These are phyloP conservation scores for Pseudogymnoascus sp. DNA, from an alignment of 2,329 filamentous ascomycete genomes.

Conservation along the genomic window DNA sequence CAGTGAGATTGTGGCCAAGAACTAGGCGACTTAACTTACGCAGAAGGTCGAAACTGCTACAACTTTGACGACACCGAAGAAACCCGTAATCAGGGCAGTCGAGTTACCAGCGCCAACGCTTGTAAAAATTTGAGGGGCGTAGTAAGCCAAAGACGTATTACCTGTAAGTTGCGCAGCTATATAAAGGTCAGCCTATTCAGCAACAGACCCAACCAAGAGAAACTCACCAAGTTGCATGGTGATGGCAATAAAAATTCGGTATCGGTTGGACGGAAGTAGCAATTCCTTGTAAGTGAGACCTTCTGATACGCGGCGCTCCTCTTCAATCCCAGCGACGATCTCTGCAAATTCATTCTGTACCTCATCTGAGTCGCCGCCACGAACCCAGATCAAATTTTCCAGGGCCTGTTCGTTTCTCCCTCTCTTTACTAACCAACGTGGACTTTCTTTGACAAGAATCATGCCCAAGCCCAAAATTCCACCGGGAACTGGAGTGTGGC, in stretches of 20 bases:
- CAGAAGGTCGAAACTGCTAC: constrained; percentile 30
- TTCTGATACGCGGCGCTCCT: constrained; percentile 38
- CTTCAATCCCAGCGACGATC: constrained; percentile 38
- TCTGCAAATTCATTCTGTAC: constrained; percentile 34
- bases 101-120: constrained; percentile 40
- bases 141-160: constrained; percentile 44
- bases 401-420: constrained; percentile 38
- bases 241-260: constrained; percentile 38
- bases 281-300: constrained; percentile 39
- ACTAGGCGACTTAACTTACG: constrained; percentile 10
- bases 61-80: constrained; percentile 45
- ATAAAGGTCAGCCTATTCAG: background rate
- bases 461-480: constrained; percentile 40
- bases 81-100: constrained; percentile 41
- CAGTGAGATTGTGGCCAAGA: constrained; percentile 17
- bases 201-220: background rate
- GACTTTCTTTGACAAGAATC: constrained; percentile 40
- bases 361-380: constrained; percentile 35
- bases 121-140: constrained; percentile 43
- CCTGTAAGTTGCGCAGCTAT: constrained; percentile 37
- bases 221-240: constrained; percentile 37
- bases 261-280: constrained; percentile 39
- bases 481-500: constrained; percentile 30
- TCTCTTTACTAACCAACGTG: constrained; percentile 41
- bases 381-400: constrained; percentile 42